These are phyloP conservation scores for Rubus idaeus DNA, from an alignment of 306 rosid genomes.

Conservation along the genomic window DNA sequence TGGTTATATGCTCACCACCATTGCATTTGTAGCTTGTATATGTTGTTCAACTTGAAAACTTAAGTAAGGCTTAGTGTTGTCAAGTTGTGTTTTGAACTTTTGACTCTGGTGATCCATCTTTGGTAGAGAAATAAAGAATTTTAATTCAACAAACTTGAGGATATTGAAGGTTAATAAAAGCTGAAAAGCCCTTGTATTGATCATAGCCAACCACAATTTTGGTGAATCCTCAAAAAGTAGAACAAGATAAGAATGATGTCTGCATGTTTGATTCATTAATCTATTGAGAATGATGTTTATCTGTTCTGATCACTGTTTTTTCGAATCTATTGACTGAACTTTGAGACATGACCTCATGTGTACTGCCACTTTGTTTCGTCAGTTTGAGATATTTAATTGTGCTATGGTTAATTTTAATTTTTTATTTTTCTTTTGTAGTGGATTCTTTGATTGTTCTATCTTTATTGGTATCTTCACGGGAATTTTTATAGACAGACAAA, in stretches of 20 bases:
- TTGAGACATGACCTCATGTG: background rate
- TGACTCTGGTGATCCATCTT: background rate
- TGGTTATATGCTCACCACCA: background rate
- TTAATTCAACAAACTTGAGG: background rate
- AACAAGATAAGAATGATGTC: background rate
- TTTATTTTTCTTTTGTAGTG: background rate
- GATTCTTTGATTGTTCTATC: background rate
- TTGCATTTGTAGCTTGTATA: background rate
- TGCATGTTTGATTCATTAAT: background rate
- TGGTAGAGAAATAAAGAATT: background rate
- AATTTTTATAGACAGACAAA: background rate
- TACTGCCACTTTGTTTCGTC: background rate
- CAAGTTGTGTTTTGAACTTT: background rate
- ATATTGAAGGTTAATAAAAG: background rate
- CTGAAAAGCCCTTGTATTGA: background rate
- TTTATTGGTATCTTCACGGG: background rate
- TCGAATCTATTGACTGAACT: background rate
- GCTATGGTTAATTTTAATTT: too few relatives aligned
- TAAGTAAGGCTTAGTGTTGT: background rate
- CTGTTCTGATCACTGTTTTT: background rate
- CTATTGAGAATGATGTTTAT: background rate
- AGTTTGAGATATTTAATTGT: background rate
- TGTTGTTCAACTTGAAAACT: background rate
- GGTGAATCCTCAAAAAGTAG: background rate
- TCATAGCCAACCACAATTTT: background rate